Base-by-base conservation (phyloP, 2,329 filamentous ascomycete genomes). In the Colletotrichum trifolii region DNA sequence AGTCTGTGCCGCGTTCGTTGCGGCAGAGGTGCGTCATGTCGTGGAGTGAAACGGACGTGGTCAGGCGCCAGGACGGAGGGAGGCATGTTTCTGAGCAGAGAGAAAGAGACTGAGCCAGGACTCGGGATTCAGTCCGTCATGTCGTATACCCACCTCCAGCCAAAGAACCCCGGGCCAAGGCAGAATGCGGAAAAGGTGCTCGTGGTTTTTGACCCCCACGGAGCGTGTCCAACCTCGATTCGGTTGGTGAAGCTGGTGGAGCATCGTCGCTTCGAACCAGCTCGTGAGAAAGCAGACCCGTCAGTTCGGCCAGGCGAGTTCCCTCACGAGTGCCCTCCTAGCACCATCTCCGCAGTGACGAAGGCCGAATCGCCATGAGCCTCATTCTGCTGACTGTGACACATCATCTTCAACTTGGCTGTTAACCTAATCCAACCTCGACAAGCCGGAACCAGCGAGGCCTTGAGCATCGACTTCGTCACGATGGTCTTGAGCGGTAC, bases 401-500 rank as follows among this genome's bases (percentile, higher is more conserved):
- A 17, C 40, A 40, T 46, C 42, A 56, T 39, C 42, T 46, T 6
- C 2, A 47, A 8, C 12, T 11, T 34, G 8, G 8, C 42, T 34
- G 0, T 25, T 8, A 8, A n/a, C 3, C n/a, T n/a, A 5, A 39
- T 49, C 25, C 39, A 33, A 38, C 40, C 13, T 34, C 47, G 17
- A 2, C 8, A 17, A 13, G n/a, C 43, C 13, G 8, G 10, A 9
- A 9, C 2, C 43, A n/a, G 25, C 5, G 4, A 25, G 48, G 15
- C 43, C 35, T 25, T 5, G 25, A 25, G 25, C 17, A 5, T 38
- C 50, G 11, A 43, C 1, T 39, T 8, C 9, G 8, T 34, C 53
- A 35, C n/a, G 25, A 62, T 52, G 48, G 60, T 64, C 6, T 55
- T 69, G 38, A 61, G 64, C 42, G 61, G 60, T 12, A 57, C 54